phyloP scores from a whole-genome alignment of 2,329 filamentous ascomycete species.

The Botryotinia narcissicola region DNA sequence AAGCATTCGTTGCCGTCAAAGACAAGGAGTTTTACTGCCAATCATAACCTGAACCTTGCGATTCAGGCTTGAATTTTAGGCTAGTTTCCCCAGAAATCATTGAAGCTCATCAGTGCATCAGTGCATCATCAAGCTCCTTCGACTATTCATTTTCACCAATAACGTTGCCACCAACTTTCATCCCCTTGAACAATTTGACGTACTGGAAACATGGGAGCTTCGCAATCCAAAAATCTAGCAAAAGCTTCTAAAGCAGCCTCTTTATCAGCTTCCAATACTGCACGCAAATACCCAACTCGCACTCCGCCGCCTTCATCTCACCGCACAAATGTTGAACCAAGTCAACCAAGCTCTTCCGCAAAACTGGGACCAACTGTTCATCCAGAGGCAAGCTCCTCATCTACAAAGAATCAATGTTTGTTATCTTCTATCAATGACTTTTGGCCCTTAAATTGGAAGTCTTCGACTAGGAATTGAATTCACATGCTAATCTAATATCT shows the following conservation, averaged over 20 bases:
- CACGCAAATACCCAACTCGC: conserved; percentile 37
- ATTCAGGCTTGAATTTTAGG: not conserved
- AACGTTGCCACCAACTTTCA: not conserved
- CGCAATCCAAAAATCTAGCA: conserved; percentile 33
- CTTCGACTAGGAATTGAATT: too few species aligned
- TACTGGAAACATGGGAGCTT: conserved; percentile 31
- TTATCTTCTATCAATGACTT: not conserved
- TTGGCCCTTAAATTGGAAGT: not conserved
- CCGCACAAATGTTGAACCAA: conserved; percentile 20
- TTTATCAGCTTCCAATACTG: conserved; percentile 23
- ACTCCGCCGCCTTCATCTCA: conserved; percentile 24
- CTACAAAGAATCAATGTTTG: conserved; percentile 21
- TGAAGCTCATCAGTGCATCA: conserved; percentile 5
- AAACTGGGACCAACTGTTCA: conserved; percentile 21
- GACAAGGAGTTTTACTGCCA: not conserved
- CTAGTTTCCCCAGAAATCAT: not conserved
- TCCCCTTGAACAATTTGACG: not conserved
- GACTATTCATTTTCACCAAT: not conserved
- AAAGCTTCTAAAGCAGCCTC: conserved; percentile 27
- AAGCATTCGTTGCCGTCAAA: not conserved
- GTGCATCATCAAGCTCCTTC: not conserved
- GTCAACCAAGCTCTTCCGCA: conserved; percentile 17
- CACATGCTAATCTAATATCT: not conserved
- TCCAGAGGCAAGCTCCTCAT: conserved; percentile 18
- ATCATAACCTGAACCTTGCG: not conserved